These are phyloP conservation scores for Symbiodinium pilosum DNA, from an alignment of 73 alveolate species.

Conservation along the genomic window DNA sequence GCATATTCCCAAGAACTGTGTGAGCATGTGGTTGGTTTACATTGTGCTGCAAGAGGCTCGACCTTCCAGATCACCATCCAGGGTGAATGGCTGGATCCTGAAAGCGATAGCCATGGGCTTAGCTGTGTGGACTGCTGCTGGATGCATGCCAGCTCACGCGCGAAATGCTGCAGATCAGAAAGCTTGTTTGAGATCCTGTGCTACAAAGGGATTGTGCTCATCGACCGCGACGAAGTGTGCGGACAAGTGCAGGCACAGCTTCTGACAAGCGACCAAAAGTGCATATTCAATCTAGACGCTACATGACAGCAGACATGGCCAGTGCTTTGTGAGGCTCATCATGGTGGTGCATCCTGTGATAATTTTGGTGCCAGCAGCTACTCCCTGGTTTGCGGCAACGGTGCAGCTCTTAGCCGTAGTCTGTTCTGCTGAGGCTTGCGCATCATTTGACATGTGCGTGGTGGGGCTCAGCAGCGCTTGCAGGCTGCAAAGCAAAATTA, in stretches of 20 bases:
- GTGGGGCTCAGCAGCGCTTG: too few relatives aligned
- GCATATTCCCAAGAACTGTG: too few relatives aligned
- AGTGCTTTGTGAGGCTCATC: conserved; percentile 32
- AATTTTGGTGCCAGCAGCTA: conserved; percentile 45
- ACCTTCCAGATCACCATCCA: conserved; percentile 61
- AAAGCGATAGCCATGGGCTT: conserved; percentile 21
- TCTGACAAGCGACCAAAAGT: too few relatives aligned
- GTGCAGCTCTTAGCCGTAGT: conserved; percentile 20
- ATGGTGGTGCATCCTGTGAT: conserved; percentile 79
- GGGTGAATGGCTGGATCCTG: conserved; percentile 88
- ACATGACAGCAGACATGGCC: too few relatives aligned
- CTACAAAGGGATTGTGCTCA: conserved; percentile 23
- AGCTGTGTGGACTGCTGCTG: not conserved
- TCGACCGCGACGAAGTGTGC: not conserved
- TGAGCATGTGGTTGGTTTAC: too few relatives aligned
- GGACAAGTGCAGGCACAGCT: conserved; percentile 13
- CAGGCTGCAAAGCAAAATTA: too few relatives aligned
- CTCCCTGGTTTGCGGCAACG: conserved; percentile 76
- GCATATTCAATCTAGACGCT: too few relatives aligned
- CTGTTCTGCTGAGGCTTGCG: too few relatives aligned
- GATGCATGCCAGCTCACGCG: too few relatives aligned
- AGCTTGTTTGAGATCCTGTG: not conserved
- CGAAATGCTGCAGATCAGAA: not conserved
- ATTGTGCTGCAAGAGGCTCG: conserved; percentile 40
- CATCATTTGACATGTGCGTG: too few relatives aligned